Conservation (phyloP, 2,329 filamentous ascomycete species). For the Amesomyces nigricolor region DNA sequence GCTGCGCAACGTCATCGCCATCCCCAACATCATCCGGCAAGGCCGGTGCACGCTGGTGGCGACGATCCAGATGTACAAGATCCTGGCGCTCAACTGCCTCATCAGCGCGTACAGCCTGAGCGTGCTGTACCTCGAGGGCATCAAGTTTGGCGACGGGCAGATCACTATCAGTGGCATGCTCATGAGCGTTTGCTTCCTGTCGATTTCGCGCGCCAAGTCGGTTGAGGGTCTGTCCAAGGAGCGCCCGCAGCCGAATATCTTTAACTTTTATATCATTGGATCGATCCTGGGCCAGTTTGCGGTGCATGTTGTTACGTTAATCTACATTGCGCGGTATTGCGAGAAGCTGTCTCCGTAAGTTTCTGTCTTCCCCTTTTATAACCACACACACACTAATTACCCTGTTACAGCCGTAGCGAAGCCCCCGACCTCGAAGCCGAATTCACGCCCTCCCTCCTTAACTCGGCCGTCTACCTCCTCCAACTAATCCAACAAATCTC, state of each 20-base stretch:
- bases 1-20: slow-evolving; percentile 90
- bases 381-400: slow-evolving; percentile 26
- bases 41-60: slow-evolving; percentile 95
- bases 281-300: slow-evolving; percentile 97
- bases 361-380: not conserved
- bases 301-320: slow-evolving; percentile 86
- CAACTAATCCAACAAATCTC: slow-evolving; percentile 99
- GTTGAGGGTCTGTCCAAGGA: slow-evolving; percentile 96
- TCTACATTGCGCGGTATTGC: slow-evolving; percentile 89
- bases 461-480: slow-evolving; percentile 93
- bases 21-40: slow-evolving; percentile 97
- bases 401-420: slow-evolving; percentile 39
- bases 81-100: slow-evolving; percentile 92
- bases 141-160: slow-evolving; percentile 98
- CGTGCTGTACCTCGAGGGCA: slow-evolving; percentile 93
- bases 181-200: slow-evolving; percentile 99
- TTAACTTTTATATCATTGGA: slow-evolving; percentile 98
- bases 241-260: slow-evolving; percentile 95
- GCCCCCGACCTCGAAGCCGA: slow-evolving; percentile 89
- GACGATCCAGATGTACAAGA: slow-evolving; percentile 99
- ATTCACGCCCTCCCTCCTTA: slow-evolving; percentile 87
- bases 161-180: slow-evolving; percentile 99
- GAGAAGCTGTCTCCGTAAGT: slow-evolving; percentile 79
- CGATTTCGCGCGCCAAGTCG: slow-evolving; percentile 93
- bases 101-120: slow-evolving; percentile 97